Conservation (phyloP, 2,329 filamentous ascomycete genomes). For the Nigrospora sphaerica region DNA sequence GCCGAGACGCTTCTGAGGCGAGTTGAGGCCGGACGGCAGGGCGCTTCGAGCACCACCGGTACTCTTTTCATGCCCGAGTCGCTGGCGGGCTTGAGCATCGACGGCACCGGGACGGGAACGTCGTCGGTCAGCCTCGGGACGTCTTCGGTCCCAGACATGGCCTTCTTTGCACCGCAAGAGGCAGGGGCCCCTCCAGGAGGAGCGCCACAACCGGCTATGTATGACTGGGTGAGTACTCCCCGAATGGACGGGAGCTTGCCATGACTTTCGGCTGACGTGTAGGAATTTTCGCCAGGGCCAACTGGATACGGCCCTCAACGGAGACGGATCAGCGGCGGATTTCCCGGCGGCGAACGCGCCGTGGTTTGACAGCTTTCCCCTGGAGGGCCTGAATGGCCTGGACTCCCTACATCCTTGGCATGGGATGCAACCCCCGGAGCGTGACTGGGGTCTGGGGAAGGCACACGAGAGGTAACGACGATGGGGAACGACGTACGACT, state of each 20-base stretch:
- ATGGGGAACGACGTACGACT: too few relatives aligned
- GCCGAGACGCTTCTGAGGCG: slow-evolving; percentile 37
- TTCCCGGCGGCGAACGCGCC: background rate
- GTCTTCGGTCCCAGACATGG: too few relatives aligned
- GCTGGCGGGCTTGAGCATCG: slow-evolving; percentile 11
- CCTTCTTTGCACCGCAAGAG: too few relatives aligned
- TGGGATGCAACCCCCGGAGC: background rate
- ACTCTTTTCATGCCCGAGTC: slow-evolving; percentile 3
- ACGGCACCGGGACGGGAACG: slow-evolving; percentile 1
- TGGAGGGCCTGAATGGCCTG: slow-evolving; percentile 4
- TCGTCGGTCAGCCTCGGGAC: background rate
- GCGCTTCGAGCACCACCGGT: slow-evolving; percentile 3
- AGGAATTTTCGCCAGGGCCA: background rate
- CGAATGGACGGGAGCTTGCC: background rate
- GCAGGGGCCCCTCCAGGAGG: too few relatives aligned
- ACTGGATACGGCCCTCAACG: slow-evolving; percentile 1
- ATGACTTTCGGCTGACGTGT: background rate
- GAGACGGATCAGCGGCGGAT: background rate
- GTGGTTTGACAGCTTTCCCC: slow-evolving; percentile 3
- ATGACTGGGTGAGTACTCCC: slow-evolving; percentile 5
- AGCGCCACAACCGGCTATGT: background rate
- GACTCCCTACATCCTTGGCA: slow-evolving; percentile 1
- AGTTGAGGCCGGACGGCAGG: slow-evolving; percentile 21
- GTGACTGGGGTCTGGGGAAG: background rate
- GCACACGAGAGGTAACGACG: too few relatives aligned